Percentiles rank a stretch among this genome's conserved stretches.
These are phyloP conservation scores for Chalara sp. DNA, from an alignment of 2,329 filamentous ascomycete species.

Conservation along the genomic window DNA sequence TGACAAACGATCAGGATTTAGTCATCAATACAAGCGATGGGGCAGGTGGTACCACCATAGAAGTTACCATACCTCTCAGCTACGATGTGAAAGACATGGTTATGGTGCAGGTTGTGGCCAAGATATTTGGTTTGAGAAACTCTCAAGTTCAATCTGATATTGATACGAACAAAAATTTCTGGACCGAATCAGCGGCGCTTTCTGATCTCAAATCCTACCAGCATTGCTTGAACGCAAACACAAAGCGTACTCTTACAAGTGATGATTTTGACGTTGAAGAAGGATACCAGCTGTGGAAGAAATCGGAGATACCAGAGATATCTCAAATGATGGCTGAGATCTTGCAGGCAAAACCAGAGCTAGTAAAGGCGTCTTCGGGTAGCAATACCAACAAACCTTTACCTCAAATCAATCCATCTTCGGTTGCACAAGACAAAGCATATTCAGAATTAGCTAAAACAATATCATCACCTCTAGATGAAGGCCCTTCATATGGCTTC, in stretches of 20 bases:
- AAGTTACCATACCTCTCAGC: conserved; percentile 75
- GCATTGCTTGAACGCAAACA: conserved; percentile 75
- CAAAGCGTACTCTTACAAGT: conserved; percentile 65
- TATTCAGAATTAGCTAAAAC: conserved; percentile 47
- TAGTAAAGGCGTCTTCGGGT: conserved; percentile 54
- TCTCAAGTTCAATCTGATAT: conserved; percentile 82
- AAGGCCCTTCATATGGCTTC: conserved; percentile 31
- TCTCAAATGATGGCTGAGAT: conserved; percentile 93
- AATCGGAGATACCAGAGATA: conserved; percentile 76
- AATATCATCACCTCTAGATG: conserved; percentile 40
- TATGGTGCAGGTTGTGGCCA: conserved; percentile 79
- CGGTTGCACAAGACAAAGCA: conserved; percentile 33
- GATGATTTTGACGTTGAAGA: conserved; percentile 90
- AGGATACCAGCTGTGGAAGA: conserved; percentile 84
- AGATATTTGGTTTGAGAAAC: conserved; percentile 75
- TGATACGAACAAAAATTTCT: conserved; percentile 68
- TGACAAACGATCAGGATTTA: conserved; percentile 90
- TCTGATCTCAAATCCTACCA: conserved; percentile 93
- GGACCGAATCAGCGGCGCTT: conserved; percentile 89
- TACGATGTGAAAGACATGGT: conserved; percentile 97
- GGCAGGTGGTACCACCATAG: conserved; percentile 59
- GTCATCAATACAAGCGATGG: conserved; percentile 54
- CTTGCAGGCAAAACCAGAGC: conserved; percentile 74
- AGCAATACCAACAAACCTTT: conserved; percentile 49
- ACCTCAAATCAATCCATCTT: conserved; percentile 46